These are phyloP conservation scores for Mortierella sp. DNA, from an alignment of 371 early-diverging fungal genomes.

Conservation along the genomic window DNA sequence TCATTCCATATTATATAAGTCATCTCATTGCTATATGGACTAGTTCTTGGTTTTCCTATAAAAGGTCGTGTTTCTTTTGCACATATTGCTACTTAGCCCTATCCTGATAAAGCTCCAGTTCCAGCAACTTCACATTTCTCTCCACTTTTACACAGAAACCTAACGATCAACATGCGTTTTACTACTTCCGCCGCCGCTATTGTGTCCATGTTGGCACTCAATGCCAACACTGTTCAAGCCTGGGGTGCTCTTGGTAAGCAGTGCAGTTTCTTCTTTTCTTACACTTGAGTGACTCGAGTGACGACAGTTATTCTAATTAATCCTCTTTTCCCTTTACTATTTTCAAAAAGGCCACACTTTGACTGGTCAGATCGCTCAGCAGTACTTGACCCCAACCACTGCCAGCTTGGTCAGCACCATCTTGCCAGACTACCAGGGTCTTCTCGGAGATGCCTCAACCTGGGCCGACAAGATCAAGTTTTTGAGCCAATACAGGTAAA, in stretches of 20 bases:
- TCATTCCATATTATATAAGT: background rate
- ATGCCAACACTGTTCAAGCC: constrained; percentile 30
- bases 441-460: constrained; percentile 34
- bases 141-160: background rate
- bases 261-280: background rate
- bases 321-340: too few species aligned
- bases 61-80: background rate
- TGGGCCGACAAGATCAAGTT: constrained; percentile 52
- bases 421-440: constrained; percentile 32
- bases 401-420: constrained; percentile 24
- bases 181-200: constrained; percentile 10
- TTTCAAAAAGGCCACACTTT: constrained; percentile 42
- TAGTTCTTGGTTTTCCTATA: background rate
- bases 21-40: background rate
- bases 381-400: constrained; percentile 41
- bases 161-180: constrained; percentile 27
- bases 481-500: constrained; percentile 24
- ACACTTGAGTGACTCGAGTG: too few species aligned
- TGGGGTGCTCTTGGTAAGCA: constrained; percentile 37
- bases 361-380: constrained; percentile 55
- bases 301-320: background rate
- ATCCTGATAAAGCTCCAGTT: background rate
- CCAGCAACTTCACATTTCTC: background rate
- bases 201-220: constrained; percentile 24
- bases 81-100: background rate